Evolutionary conservation across 2,329 filamentous ascomycete genomes (phyloP).

Genomic region (Cyanodermella asteris): DNA sequence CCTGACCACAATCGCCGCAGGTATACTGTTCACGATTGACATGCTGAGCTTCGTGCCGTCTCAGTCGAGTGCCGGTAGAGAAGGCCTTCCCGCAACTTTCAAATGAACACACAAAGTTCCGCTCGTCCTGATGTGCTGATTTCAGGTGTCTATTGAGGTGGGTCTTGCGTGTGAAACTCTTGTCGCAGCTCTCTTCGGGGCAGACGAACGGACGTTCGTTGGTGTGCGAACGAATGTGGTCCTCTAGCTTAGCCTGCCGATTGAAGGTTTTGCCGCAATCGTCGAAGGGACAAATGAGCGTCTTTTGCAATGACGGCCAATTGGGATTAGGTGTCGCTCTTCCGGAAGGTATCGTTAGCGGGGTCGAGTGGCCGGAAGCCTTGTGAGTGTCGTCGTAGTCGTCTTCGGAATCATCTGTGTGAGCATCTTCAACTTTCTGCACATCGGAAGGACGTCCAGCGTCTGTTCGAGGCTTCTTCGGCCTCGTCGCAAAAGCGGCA

Average conservation of each 20-base stretch:
- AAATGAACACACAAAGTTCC: constrained; percentile 49
- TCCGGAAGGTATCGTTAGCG: constrained; percentile 8
- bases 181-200: constrained; percentile 46
- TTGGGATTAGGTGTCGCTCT: constrained; percentile 15
- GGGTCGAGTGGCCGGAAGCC: constrained; percentile 10
- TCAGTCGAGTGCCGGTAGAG: constrained; percentile 54
- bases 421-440: constrained; percentile 3
- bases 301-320: constrained; percentile 54
- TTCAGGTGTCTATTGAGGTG: constrained; percentile 73
- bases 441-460: constrained; percentile 7
- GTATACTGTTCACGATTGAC: constrained; percentile 52
- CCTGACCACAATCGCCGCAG: constrained; percentile 52
- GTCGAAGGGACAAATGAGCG: constrained; percentile 50
- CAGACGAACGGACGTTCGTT: constrained; percentile 67
- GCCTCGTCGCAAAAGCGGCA: too few species aligned
- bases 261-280: constrained; percentile 71
- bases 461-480: too few species aligned
- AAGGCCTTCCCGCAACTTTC: constrained; percentile 61
- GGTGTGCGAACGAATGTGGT: constrained; percentile 66
- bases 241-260: constrained; percentile 55
- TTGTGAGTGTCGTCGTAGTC: constrained; percentile 2
- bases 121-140: constrained; percentile 51
- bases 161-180: constrained; percentile 68
- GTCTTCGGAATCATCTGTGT: background rate
- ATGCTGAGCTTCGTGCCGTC: constrained; percentile 59